Percentiles rank a stretch among this genome's conserved stretches.
These are phyloP conservation scores for Apiospora phragmitis DNA, from an alignment of 2,329 filamentous ascomycete species.

Conservation along the genomic window DNA sequence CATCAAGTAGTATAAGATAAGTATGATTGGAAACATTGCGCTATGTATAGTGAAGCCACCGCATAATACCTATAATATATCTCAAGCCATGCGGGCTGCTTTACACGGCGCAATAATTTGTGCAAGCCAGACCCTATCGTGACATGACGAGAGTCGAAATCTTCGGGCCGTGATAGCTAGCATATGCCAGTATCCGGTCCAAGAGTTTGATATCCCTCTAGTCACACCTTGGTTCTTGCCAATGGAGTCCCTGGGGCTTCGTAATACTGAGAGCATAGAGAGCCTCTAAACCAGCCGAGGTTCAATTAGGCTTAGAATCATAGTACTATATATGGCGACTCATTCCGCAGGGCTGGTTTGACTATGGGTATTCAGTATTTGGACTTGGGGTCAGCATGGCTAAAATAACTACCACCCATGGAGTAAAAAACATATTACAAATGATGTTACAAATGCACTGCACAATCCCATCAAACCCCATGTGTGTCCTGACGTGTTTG, in stretches of 20 bases:
- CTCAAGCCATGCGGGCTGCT: not conserved
- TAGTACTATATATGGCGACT: not conserved
- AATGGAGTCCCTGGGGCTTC: not conserved
- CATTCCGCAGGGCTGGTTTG: not conserved
- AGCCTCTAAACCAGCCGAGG: too few species aligned
- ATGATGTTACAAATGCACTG: not conserved
- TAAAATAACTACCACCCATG: not conserved
- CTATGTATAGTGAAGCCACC: not conserved
- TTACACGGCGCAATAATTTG: not conserved
- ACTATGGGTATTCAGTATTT: not conserved
- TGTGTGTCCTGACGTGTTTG: not conserved
- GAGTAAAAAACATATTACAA: not conserved
- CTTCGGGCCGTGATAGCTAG: not conserved
- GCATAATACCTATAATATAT: not conserved
- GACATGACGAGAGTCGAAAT: not conserved
- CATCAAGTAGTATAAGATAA: conserved; percentile 3
- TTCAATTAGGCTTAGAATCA: not conserved
- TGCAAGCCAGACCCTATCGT: not conserved
- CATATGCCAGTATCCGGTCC: not conserved
- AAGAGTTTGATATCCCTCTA: not conserved
- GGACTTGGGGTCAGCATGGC: too few species aligned
- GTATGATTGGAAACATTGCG: not conserved
- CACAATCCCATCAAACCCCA: not conserved
- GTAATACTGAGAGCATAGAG: not conserved
- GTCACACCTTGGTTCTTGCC: not conserved